phyloP scores from a whole-genome alignment of 2,329 filamentous ascomycete species.

The Sordariomycetes sp. region DNA sequence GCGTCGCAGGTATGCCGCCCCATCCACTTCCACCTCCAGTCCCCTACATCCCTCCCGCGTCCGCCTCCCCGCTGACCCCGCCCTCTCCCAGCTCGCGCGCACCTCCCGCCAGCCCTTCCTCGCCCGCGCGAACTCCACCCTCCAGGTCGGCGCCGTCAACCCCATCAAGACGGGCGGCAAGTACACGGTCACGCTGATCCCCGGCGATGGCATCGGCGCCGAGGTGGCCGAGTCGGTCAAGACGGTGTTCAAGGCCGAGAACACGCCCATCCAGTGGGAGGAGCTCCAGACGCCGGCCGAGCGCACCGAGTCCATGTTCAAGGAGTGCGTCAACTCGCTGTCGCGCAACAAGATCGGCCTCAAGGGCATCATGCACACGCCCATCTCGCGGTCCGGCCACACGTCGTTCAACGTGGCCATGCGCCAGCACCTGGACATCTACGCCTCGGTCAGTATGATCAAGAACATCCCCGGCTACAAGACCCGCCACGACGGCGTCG shows the following conservation, averaged over 20 bases:
- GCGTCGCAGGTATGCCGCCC: constrained; percentile 43
- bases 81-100: constrained; percentile 10
- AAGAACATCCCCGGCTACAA: constrained; percentile 99
- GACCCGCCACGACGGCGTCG: constrained; percentile 93
- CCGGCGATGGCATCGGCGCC: constrained; percentile 96
- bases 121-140: constrained; percentile 60
- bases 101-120: constrained; percentile 14
- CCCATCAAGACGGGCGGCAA: constrained; percentile 98
- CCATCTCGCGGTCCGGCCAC: constrained; percentile 92
- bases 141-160: constrained; percentile 96
- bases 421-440: constrained; percentile 98
- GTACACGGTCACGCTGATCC: constrained; percentile 97
- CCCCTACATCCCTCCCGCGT: not conserved
- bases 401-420: constrained; percentile 99
- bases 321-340: constrained; percentile 87
- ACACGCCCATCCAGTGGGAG: constrained; percentile 97
- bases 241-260: constrained; percentile 99
- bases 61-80: not conserved
- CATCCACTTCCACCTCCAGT: not conserved
- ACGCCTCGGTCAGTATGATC: constrained; percentile 93
- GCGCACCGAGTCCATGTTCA: constrained; percentile 88
- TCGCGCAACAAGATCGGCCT: constrained; percentile 98
- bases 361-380: constrained; percentile 98
- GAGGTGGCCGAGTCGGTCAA: constrained; percentile 98
- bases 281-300: constrained; percentile 73